Conservation (phyloP, 805 yeast genomes). For the Pichia cephalocereana region DNA sequence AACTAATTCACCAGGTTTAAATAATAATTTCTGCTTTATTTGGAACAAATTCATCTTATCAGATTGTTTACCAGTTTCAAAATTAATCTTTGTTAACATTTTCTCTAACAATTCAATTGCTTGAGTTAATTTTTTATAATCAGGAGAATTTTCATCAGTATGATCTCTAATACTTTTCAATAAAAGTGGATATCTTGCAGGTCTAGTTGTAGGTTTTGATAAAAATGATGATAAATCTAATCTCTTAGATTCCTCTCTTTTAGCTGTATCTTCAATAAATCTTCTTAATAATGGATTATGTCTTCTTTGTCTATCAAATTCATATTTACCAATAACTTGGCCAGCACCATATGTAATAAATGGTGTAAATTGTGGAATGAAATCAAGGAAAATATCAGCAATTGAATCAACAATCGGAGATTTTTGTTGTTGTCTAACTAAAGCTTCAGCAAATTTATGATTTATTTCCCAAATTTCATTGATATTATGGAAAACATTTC, state of each 20-base stretch:
- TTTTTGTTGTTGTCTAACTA: slow-evolving; percentile 77
- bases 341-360: slow-evolving; percentile 91
- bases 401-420: slow-evolving; percentile 76
- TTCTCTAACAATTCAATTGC: slow-evolving; percentile 71
- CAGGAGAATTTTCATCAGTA: slow-evolving; percentile 70
- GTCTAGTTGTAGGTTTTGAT: slow-evolving; percentile 91
- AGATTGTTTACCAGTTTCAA: slow-evolving; percentile 88
- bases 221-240: slow-evolving; percentile 88
- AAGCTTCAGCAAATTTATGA: slow-evolving; percentile 76
- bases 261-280: slow-evolving; percentile 84
- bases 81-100: slow-evolving; percentile 68
- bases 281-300: slow-evolving; percentile 87
- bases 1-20: slow-evolving; percentile 73
- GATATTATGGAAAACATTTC: slow-evolving; percentile 87
- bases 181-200: slow-evolving; percentile 87
- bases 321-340: slow-evolving; percentile 90
- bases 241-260: slow-evolving; percentile 76
- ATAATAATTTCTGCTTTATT: slow-evolving; percentile 74
- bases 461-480: slow-evolving; percentile 80
- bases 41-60: slow-evolving; percentile 86
- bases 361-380: slow-evolving; percentile 81
- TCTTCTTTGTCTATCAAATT: slow-evolving; percentile 87
- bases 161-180: slow-evolving; percentile 75
- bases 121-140: slow-evolving; percentile 54
- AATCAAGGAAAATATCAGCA: slow-evolving; percentile 82